Evolutionary conservation across 139 green algal genomes (phyloP).

Genomic region (Chlorella sp.): DNA sequence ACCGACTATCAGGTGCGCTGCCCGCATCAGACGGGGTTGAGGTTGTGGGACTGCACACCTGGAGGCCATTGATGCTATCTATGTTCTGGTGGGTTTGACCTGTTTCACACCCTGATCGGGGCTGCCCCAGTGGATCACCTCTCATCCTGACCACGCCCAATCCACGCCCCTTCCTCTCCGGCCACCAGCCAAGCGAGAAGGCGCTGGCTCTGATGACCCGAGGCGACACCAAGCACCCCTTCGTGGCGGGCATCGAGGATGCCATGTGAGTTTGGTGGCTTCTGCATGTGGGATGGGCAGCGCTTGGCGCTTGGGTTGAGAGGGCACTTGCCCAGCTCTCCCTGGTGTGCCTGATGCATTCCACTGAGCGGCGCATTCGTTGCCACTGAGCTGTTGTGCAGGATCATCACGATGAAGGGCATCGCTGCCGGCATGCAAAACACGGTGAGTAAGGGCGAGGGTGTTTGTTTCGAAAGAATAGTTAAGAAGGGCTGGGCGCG

Average conservation of each 20-base stretch:
- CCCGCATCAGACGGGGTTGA: too few species aligned
- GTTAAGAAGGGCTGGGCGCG: too few species aligned
- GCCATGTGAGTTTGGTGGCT: slow-evolving; percentile 53
- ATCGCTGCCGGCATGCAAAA: slow-evolving; percentile 98
- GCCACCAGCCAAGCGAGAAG: slow-evolving; percentile 19
- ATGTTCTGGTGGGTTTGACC: too few species aligned
- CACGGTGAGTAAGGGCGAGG: slow-evolving; percentile 69
- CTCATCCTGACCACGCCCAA: too few species aligned
- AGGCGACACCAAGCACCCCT: slow-evolving; percentile 26
- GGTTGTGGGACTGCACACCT: too few species aligned
- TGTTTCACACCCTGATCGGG: too few species aligned
- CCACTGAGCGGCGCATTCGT: background rate
- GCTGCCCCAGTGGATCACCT: background rate
- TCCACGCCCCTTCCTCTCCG: background rate
- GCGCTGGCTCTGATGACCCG: slow-evolving; percentile 47
- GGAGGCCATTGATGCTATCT: too few species aligned
- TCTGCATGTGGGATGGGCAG: background rate
- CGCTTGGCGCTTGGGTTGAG: too few species aligned
- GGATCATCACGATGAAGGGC: slow-evolving; percentile 94
- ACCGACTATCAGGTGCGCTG: slow-evolving; percentile 15
- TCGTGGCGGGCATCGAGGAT: slow-evolving; percentile 60
- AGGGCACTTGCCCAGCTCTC: too few species aligned
- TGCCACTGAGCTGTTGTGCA: background rate
- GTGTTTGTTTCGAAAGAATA: too few species aligned
- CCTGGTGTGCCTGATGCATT: too few species aligned